Evolutionary conservation across 208 protist species (phyloP), one percentile per base, ranked within the genome.

Genomic region (Acanthamoeba healyi): DNA sequence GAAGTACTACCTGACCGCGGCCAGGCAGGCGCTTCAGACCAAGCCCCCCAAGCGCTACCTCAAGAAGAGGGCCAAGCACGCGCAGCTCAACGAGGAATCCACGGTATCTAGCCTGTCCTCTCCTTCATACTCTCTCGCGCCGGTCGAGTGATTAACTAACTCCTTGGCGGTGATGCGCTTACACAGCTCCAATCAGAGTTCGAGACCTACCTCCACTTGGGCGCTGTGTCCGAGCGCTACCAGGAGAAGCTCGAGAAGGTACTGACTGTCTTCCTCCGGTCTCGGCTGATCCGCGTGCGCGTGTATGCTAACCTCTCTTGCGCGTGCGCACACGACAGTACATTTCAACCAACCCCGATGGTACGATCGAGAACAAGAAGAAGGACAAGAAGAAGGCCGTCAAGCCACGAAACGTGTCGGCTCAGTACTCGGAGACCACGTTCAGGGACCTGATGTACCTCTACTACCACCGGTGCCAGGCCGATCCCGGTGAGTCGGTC

Each of bases 401-500:
- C 26, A 63, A 65, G 74, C 26, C 34, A 38, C 0, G 36, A 0
- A 51, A 82, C 72, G 24, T 19, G 24, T 44, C 38, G 24, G 72
- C 40, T 22, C 72, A 82, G 38, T 82, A 82, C 42, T 82, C 72
- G 5, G 72, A 82, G 72, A 82, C 14, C 7, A 44, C 42, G 24
- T 82, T 82, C 90, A 44, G 90, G 36, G 90, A 82, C 49, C 56
- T 94, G 38, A 97, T 97, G 94, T 77, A 86, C n/a, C 42, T 97
- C 1, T 96, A 97, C 17, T 98, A 98, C 86, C 72, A 93, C 26
- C 79, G 81, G 9, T 91, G 58, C 9, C 89, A 98, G 15, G 96
- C 95, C 24, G 88, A 97, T 19, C 97, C 99, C 0, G 99, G 99
- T 63, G 99, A 99, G 95, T 95, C 98, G 19, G 99, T 99, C 29